phyloP scores from a whole-genome alignment of 805 yeast genomes.

The Blastobotrys peoriensis region DNA sequence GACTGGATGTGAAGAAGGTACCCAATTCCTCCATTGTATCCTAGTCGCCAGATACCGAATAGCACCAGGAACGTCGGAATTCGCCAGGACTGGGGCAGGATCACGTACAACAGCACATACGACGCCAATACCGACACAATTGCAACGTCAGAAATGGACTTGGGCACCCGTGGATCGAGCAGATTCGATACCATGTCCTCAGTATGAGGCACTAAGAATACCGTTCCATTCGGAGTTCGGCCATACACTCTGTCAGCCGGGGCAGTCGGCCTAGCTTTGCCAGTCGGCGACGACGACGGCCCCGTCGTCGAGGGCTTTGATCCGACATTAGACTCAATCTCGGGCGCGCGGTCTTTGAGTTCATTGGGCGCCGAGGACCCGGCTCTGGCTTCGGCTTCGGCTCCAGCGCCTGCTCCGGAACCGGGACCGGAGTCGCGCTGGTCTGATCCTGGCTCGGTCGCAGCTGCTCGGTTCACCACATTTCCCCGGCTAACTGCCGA shows the following conservation, averaged over 20 bases:
- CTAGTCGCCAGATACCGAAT: conserved; percentile 68
- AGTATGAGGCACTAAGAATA: conserved; percentile 49
- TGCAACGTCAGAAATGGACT: conserved; percentile 58
- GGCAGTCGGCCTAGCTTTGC: too few species aligned
- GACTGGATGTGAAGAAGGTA: conserved; percentile 61
- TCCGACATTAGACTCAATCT: too few species aligned
- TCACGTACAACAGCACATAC: conserved; percentile 26
- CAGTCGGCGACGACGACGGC: too few species aligned
- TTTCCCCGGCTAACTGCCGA: too few species aligned
- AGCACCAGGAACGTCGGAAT: conserved; percentile 43
- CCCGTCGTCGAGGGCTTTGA: too few species aligned
- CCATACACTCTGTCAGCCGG: conserved; percentile 15
- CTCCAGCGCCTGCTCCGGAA: too few species aligned
- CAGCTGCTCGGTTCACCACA: too few species aligned
- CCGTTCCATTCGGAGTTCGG: conserved; percentile 28
- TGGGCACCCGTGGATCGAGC: conserved; percentile 67
- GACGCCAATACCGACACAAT: conserved; percentile 44
- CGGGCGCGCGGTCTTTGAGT: too few species aligned
- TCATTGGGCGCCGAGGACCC: too few species aligned
- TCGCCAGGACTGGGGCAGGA: conserved; percentile 25
- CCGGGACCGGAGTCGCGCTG: too few species aligned
- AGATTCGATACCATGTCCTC: conserved; percentile 80
- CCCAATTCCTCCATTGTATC: conserved; percentile 80
- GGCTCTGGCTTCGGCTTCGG: too few species aligned
- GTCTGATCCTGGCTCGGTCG: too few species aligned